phyloP scores from a whole-genome alignment of 2,329 filamentous ascomycete genomes.

The Neurospora sp. region DNA sequence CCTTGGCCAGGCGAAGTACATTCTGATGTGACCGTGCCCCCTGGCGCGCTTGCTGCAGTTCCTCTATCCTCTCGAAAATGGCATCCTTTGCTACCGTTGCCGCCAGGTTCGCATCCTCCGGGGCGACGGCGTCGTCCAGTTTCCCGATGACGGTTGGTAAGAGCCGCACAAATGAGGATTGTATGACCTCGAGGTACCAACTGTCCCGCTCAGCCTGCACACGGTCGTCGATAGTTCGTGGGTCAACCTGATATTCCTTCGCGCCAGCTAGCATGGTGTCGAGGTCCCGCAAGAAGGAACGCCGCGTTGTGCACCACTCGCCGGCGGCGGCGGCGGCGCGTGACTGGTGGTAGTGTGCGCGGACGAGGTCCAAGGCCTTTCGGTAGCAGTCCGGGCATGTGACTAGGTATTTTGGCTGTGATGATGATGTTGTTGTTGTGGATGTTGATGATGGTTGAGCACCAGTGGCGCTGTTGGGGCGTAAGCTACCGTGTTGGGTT shows the following conservation, averaged over 20 bases:
- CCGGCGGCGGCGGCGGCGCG: neutral
- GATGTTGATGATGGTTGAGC: neutral
- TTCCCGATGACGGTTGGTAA: neutral
- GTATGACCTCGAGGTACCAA: constrained; percentile 36
- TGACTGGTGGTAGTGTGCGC: constrained; percentile 28
- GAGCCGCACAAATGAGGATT: constrained; percentile 13
- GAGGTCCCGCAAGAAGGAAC: constrained; percentile 39
- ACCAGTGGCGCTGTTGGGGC: neutral
- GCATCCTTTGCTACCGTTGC: constrained; percentile 2
- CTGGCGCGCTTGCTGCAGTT: constrained; percentile 3
- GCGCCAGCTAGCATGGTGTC: constrained; percentile 39
- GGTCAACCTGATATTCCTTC: constrained; percentile 31
- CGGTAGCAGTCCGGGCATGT: constrained; percentile 40
- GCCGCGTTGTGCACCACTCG: constrained; percentile 45
- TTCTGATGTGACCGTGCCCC: neutral
- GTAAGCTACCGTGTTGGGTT: constrained; percentile 26
- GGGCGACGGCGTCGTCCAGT: constrained; percentile 6
- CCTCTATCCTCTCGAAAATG: constrained; percentile 15
- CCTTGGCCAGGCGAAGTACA: constrained; percentile 1
- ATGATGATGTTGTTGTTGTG: constrained; percentile 17
- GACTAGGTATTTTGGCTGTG: constrained; percentile 23
- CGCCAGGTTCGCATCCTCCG: constrained; percentile 13
- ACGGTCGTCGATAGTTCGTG: constrained; percentile 38
- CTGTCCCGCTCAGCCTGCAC: constrained; percentile 41
- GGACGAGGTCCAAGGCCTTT: constrained; percentile 36